A percentile compares a stretch with the other conserved stretches of the same genome.
Conservation (phyloP, 768 basidiomycete species). For the Coprinopsis marcescibilis region DNA sequence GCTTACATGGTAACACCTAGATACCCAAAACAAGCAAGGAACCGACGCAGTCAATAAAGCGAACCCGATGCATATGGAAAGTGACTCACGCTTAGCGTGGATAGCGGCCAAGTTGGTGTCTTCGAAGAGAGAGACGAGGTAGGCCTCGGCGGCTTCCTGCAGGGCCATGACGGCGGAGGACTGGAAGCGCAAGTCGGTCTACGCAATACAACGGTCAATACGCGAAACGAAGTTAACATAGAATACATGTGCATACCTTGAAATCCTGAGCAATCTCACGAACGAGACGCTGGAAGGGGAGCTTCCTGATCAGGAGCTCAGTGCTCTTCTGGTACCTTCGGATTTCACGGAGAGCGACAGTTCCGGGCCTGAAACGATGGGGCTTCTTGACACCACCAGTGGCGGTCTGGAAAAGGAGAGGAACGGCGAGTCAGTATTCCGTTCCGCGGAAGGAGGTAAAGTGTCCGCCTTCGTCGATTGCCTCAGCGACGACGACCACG, state of each 20-base stretch:
- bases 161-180: slow-evolving; percentile 92
- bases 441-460: slow-evolving; percentile 7
- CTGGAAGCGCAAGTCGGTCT: slow-evolving; percentile 94
- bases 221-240: slow-evolving; percentile 5
- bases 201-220: slow-evolving; percentile 10
- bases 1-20: slow-evolving; percentile 54
- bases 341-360: slow-evolving; percentile 99
- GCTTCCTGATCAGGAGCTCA: slow-evolving; percentile 98
- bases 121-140: slow-evolving; percentile 82
- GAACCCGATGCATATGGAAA: slow-evolving; percentile 6
- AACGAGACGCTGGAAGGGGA: slow-evolving; percentile 98
- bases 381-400: slow-evolving; percentile 99
- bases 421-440: not conserved
- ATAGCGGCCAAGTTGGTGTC: slow-evolving; percentile 91
- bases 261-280: slow-evolving; percentile 97
- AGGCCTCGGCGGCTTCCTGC: slow-evolving; percentile 89
- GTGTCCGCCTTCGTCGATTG: slow-evolving; percentile 11
- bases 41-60: not conserved
- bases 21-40: slow-evolving; percentile 8
- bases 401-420: slow-evolving; percentile 43
- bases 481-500: slow-evolving; percentile 23
- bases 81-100: slow-evolving; percentile 66
- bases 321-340: slow-evolving; percentile 98
- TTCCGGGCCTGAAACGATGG: slow-evolving; percentile 94
- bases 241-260: slow-evolving; percentile 52